A percentile compares a stretch with the other conserved stretches of the same genome.
Evolutionary conservation across 352 stramenopile genomes (phyloP).

Genomic region (Globisporangium cystogenes): DNA sequence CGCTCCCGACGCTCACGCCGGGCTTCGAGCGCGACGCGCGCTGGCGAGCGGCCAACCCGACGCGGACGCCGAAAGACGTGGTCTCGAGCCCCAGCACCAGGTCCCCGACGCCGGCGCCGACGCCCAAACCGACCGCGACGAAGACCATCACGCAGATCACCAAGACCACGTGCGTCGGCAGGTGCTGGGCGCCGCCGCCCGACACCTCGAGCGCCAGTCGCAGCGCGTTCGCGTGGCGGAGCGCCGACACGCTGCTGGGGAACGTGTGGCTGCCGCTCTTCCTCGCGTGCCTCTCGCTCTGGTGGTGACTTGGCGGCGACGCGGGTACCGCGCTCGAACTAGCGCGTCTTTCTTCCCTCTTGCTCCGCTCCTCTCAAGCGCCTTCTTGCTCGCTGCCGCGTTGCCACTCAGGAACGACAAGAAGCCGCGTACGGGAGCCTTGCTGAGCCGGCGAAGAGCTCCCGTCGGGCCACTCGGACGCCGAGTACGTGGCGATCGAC

Average conservation of each 20-base stretch:
- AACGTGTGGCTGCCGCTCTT: background rate
- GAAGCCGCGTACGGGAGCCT: background rate
- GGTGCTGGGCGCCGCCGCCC: background rate
- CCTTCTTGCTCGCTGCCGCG: too few species aligned
- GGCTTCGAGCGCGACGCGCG: background rate
- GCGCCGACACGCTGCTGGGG: background rate
- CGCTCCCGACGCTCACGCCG: background rate
- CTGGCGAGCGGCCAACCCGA: background rate
- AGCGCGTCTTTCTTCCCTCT: background rate
- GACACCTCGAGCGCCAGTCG: background rate
- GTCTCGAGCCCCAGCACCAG: background rate
- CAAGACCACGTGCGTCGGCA: background rate
- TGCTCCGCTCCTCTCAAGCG: too few species aligned
- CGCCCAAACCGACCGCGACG: background rate
- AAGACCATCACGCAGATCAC: conserved; percentile 1
- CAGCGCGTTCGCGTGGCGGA: background rate
- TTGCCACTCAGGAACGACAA: background rate
- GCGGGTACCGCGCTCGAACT: background rate
- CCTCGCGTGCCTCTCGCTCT: background rate
- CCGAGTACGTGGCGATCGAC: background rate
- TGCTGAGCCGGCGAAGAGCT: background rate
- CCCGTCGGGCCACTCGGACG: background rate
- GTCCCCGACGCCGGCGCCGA: background rate
- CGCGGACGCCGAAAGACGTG: background rate
- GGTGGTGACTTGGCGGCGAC: background rate